A percentile compares a stretch with the other conserved stretches of the same genome.
These are phyloP conservation scores for Clavispora vitiphila DNA, from an alignment of 805 yeast genomes.

Conservation along the genomic window DNA sequence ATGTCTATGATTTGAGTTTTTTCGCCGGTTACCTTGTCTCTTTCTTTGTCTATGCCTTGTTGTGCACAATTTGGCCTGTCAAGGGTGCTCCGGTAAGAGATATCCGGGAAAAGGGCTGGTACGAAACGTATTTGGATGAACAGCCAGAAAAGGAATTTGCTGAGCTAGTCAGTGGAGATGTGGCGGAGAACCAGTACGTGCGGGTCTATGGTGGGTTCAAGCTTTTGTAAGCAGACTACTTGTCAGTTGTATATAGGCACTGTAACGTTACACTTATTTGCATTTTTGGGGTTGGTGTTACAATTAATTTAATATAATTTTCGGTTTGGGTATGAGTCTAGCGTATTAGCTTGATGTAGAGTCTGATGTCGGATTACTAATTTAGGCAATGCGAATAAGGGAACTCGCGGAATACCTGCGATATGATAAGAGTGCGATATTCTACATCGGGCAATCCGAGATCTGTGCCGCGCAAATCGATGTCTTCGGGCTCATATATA, in stretches of 20 bases:
- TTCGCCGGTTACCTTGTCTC: conserved; percentile 1
- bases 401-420: neutral
- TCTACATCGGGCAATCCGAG: conserved; percentile 5
- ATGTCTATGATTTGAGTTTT: conserved; percentile 1
- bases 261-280: neutral
- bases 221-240: neutral
- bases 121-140: conserved; percentile 1
- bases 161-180: neutral
- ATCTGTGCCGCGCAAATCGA: too few species aligned
- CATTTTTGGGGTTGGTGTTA: neutral
- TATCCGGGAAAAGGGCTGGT: conserved; percentile 1
- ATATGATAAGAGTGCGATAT: neutral
- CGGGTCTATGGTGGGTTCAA: conserved; percentile 1
- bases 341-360: too few species aligned
- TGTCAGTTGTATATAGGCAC: neutral
- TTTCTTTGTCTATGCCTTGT: conserved; percentile 1
- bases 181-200: neutral
- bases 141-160: neutral
- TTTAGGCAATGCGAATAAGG: neutral
- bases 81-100: neutral
- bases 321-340: neutral
- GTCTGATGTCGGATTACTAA: too few species aligned
- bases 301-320: neutral
- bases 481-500: neutral
- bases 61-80: neutral